A percentile compares a stretch with the other conserved stretches of the same genome.
Evolutionary conservation across 305 asterid genomes (phyloP).

Genomic region (Fraxinus greggii): DNA sequence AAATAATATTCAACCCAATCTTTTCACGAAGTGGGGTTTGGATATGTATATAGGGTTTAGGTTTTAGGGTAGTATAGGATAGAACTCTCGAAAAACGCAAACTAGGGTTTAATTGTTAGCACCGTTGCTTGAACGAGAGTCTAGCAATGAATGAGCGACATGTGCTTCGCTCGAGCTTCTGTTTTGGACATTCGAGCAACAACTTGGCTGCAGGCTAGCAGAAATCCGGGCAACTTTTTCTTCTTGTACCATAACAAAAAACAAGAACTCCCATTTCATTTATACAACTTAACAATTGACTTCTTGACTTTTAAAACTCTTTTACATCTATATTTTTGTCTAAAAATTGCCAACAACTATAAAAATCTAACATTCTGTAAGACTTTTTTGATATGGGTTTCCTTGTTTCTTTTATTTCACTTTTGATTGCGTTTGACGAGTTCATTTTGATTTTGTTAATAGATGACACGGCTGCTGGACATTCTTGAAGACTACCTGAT

Average conservation of each 20-base stretch:
- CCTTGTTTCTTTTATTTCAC: not conserved
- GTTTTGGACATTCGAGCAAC: not conserved
- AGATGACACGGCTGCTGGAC: constrained; percentile 98
- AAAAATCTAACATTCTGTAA: not conserved
- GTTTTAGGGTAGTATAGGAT: too few relatives aligned
- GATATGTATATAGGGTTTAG: too few relatives aligned
- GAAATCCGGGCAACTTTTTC: not conserved
- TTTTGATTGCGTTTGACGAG: not conserved
- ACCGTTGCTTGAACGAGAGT: too few relatives aligned
- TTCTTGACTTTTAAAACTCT: not conserved
- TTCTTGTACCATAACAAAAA: not conserved
- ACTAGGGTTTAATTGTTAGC: too few relatives aligned
- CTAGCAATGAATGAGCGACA: too few relatives aligned
- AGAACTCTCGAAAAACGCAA: too few relatives aligned
- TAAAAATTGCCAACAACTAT: not conserved
- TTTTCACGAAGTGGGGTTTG: too few relatives aligned
- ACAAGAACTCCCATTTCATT: not conserved
- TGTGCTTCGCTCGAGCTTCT: not conserved
- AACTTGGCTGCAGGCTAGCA: not conserved
- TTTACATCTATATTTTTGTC: not conserved
- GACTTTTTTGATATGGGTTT: not conserved
- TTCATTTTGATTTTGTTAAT: constrained; percentile 28
- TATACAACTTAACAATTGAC: not conserved
- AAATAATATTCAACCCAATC: too few relatives aligned
- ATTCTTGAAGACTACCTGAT: constrained; percentile 94